Evolutionary conservation across 257 asterid genomes (phyloP).

Genomic region (Gentiana macrophylla): DNA sequence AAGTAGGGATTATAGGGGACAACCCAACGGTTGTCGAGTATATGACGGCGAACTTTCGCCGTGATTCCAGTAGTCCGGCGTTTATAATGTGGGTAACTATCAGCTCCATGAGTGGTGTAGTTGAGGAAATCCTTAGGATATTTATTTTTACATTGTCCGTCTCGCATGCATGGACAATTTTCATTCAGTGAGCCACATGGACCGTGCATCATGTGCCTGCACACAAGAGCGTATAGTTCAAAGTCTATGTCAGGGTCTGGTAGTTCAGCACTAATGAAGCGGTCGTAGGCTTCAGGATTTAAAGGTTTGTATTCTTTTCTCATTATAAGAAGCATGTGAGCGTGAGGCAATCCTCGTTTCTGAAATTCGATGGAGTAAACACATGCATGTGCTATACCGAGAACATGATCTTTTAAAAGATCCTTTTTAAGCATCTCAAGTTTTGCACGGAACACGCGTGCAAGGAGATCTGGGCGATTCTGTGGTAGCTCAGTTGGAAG

Average conservation of each 20-base stretch:
- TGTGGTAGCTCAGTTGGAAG: background rate
- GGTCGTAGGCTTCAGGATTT: background rate
- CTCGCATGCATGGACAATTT: background rate
- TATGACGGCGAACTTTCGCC: background rate
- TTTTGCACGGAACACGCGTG: background rate
- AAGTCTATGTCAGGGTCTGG: background rate
- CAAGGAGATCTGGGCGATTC: background rate
- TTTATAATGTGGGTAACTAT: background rate
- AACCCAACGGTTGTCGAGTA: background rate
- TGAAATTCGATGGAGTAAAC: background rate
- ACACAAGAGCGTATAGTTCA: background rate
- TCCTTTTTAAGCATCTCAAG: background rate
- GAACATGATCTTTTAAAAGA: background rate
- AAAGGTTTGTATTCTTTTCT: background rate
- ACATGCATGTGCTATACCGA: background rate
- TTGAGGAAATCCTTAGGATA: background rate
- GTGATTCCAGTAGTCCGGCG: background rate
- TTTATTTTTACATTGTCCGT: background rate
- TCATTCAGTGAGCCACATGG: constrained; percentile 1
- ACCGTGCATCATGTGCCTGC: constrained; percentile 9
- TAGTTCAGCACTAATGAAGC: background rate
- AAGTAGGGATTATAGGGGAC: background rate
- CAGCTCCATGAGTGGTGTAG: background rate
- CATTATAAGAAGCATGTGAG: no score
- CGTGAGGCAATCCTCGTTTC: background rate